Evolutionary conservation across 2,329 filamentous ascomycete genomes (phyloP), one percentile per base, ranked within the genome.

Genomic region (Penicillium paneum): DNA sequence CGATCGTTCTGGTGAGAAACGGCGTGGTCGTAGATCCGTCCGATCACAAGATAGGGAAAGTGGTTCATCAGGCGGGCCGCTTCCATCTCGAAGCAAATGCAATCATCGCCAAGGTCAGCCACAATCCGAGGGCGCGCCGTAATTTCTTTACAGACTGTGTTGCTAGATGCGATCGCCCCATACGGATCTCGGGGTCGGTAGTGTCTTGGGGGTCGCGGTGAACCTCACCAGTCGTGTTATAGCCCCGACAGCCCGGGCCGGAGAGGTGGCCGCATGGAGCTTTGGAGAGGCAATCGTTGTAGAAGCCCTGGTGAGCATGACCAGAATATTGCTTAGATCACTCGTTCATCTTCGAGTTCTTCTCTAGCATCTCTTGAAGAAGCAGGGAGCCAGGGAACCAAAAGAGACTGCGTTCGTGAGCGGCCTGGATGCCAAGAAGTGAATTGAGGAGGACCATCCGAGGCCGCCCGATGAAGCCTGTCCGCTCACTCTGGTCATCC

Each of bases 141-240:
- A 15, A n/a, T n/a, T n/a, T 60, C 52, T 31, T 56, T 60, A 15
- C 62, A 24, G n/a, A 64, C n/a, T 29, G 62, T 59, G 41, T 71
- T 67, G 2, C 61, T 64, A 3, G 68, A 70, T 11, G 54, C 66
- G 32, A 70, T 65, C 0, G 51, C 54, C 1, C 66, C 67, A 36
- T 69, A 34, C 69, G 64, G 19, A 67, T 53, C 11, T 44, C 45
- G 1, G n/a, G n/a, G n/a, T n/a, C n/a, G n/a, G n/a, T n/a, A n/a
- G n/a, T n/a, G n/a, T n/a, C n/a, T n/a, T n/a, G 64, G 19, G 19
- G 13, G 15, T 46, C 46, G 12, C 60, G 54, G 28, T 55, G 24
- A 21, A 57, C 21, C 38, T 38, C 29, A 13, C 15, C 31, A 13
- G 31, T 6, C 5, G 31, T 13, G 12, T 32, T 12, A 3, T 12